phyloP scores from a whole-genome alignment of 176 grass and related monocot species.

The Avena eriantha region DNA sequence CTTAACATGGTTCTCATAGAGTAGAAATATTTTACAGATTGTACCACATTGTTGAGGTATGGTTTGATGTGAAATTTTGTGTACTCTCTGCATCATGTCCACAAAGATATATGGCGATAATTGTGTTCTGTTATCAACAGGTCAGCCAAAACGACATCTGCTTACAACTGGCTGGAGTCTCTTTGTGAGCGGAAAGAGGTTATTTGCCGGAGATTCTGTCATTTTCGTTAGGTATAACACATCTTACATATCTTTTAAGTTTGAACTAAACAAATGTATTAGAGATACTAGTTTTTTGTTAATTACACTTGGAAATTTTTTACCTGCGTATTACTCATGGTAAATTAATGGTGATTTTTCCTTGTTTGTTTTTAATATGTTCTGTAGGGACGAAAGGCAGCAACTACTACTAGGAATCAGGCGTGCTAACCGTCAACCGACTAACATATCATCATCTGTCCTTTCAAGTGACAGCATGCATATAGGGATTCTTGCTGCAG shows the following conservation, averaged over 20 bases:
- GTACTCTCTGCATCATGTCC: background rate
- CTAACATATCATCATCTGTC: constrained; percentile 83
- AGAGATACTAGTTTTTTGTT: background rate
- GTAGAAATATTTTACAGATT: background rate
- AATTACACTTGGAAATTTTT: background rate
- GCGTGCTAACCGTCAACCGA: constrained; percentile 72
- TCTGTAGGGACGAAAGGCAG: constrained; percentile 73
- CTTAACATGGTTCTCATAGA: background rate
- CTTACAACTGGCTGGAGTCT: constrained; percentile 86
- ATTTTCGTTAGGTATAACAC: constrained; percentile 65
- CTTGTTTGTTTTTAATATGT: constrained; percentile 5
- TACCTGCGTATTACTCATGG: background rate
- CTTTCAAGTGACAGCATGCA: constrained; percentile 97
- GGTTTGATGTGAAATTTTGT: background rate
- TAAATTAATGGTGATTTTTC: constrained; percentile 26
- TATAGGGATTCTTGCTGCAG: constrained; percentile 89
- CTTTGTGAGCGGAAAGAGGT: constrained; percentile 73
- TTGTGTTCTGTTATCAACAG: constrained; percentile 38
- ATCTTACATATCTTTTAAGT: constrained; percentile 7
- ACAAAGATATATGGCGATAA: constrained; percentile 19
- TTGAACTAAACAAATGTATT: background rate
- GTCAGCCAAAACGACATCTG: constrained; percentile 73
- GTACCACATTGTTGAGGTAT: background rate
- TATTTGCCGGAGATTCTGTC: constrained; percentile 74
- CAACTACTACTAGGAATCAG: constrained; percentile 85